These are phyloP conservation scores for Staphylotrichum tortipilum DNA, from an alignment of 495 filamentous ascomycete genomes.

Conservation along the genomic window DNA sequence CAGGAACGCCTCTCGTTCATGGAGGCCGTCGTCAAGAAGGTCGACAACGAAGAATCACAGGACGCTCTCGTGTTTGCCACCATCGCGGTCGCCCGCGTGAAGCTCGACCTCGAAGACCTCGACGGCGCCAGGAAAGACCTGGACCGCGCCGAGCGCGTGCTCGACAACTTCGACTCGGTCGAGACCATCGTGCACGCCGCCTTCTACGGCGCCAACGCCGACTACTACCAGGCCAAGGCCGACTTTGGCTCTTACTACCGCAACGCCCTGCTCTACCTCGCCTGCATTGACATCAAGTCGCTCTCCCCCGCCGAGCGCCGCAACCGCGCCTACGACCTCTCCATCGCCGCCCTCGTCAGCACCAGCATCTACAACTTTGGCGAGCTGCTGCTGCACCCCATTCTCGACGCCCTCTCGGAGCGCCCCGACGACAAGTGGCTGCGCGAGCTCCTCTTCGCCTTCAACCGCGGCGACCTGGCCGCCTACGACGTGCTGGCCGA, in stretches of 20 bases:
- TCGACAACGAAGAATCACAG: slow-evolving; percentile 86
- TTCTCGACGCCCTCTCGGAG: slow-evolving; percentile 69
- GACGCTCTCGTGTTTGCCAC: slow-evolving; percentile 94
- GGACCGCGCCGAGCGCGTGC: slow-evolving; percentile 73
- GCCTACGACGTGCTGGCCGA: slow-evolving; percentile 74
- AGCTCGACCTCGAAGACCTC: slow-evolving; percentile 65
- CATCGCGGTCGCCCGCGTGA: slow-evolving; percentile 81
- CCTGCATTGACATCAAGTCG: slow-evolving; percentile 77
- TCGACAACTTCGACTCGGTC: slow-evolving; percentile 89
- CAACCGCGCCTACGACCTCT: slow-evolving; percentile 81
- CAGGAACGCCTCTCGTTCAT: slow-evolving; percentile 84
- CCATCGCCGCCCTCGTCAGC: slow-evolving; percentile 84
- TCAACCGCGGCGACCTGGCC: slow-evolving; percentile 89
- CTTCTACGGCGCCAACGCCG: slow-evolving; percentile 92
- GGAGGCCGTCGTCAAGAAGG: slow-evolving; percentile 71
- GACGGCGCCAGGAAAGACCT: slow-evolving; percentile 75
- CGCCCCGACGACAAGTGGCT: slow-evolving; percentile 65
- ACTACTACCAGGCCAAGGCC: slow-evolving; percentile 86
- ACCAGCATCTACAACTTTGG: slow-evolving; percentile 98
- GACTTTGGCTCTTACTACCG: slow-evolving; percentile 95
- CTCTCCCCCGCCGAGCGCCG: slow-evolving; percentile 64
- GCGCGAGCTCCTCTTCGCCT: slow-evolving; percentile 86
- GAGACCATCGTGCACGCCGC: slow-evolving; percentile 94
- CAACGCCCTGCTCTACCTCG: slow-evolving; percentile 95
- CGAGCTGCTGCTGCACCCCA: slow-evolving; percentile 94